Evolutionary conservation across 2,329 filamentous ascomycete species (phyloP).

Genomic region (Sclerotinia sclerotiorum): DNA sequence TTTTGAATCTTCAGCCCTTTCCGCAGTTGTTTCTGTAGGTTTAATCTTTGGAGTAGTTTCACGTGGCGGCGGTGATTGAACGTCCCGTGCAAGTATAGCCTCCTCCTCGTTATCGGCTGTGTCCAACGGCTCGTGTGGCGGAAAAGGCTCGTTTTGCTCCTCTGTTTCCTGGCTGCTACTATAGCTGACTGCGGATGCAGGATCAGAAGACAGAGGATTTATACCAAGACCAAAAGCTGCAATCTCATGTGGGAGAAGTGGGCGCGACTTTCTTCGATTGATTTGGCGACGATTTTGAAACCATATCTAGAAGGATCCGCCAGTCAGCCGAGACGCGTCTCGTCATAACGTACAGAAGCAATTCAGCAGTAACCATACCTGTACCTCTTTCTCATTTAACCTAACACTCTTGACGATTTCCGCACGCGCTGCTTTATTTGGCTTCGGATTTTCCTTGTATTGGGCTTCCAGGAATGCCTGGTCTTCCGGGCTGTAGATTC

Average conservation of each 20-base stretch:
- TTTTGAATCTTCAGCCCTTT: neutral
- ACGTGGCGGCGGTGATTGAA: neutral
- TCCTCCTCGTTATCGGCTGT: conserved; percentile 20
- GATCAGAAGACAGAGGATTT: conserved; percentile 38
- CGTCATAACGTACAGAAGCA: neutral
- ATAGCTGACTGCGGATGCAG: conserved; percentile 29
- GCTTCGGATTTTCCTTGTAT: conserved; percentile 82
- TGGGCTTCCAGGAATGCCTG: conserved; percentile 85
- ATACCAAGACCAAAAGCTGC: conserved; percentile 57
- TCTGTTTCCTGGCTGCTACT: conserved; percentile 32
- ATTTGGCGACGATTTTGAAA: conserved; percentile 96
- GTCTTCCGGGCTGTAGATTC: conserved; percentile 70
- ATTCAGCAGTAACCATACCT: conserved; percentile 60
- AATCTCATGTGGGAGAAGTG: conserved; percentile 75
- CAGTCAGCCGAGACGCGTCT: conserved; percentile 27
- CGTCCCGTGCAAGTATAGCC: neutral
- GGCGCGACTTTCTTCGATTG: conserved; percentile 83
- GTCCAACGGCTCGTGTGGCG: conserved; percentile 15
- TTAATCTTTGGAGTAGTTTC: neutral
- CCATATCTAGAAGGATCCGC: conserved; percentile 71
- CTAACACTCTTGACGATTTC: conserved; percentile 77
- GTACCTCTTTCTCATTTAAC: conserved; percentile 92
- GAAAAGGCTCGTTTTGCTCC: conserved; percentile 21
- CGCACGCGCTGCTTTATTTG: conserved; percentile 83
- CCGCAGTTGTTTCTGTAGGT: neutral